phyloP scores from a whole-genome alignment of 1,139 yeast species.

The Candida freyschussii region DNA sequence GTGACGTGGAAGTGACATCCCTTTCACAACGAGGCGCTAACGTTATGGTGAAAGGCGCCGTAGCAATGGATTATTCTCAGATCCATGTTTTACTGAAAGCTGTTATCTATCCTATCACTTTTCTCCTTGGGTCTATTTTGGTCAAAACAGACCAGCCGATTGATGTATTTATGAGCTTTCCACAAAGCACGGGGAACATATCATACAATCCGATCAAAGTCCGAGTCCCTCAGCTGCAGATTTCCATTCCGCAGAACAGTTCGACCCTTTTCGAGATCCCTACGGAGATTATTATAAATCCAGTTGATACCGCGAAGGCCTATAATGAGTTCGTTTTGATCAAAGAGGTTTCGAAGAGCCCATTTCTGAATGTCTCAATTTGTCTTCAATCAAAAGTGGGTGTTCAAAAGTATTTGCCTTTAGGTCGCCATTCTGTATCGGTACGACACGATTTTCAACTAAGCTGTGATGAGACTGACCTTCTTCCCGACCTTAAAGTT shows the following conservation, averaged over 20 bases:
- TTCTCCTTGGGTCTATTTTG: constrained; percentile 3
- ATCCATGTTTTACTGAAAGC: constrained; percentile 9
- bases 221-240: background rate
- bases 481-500: too few species aligned
- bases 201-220: constrained; percentile 10
- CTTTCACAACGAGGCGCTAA: constrained; percentile 15
- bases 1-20: constrained; percentile 7
- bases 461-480: too few species aligned
- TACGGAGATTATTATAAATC: constrained; percentile 8
- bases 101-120: constrained; percentile 7
- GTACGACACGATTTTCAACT: background rate
- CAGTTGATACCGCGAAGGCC: constrained; percentile 6
- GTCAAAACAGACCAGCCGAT: constrained; percentile 5
- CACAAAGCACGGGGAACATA: constrained; percentile 3
- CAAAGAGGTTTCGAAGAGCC: constrained; percentile 2
- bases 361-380: constrained; percentile 2
- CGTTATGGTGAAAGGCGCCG: constrained; percentile 7
- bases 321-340: constrained; percentile 8
- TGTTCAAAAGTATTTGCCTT: constrained; percentile 1
- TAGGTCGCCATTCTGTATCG: constrained; percentile 5
- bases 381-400: constrained; percentile 6
- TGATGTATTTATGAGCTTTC: constrained; percentile 12
- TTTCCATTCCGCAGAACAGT: constrained; percentile 7
- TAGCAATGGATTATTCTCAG: constrained; percentile 16
- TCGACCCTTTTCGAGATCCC: constrained; percentile 6